phyloP scores from a whole-genome alignment of 352 stramenopile species.

The Phytopythium vexans region DNA sequence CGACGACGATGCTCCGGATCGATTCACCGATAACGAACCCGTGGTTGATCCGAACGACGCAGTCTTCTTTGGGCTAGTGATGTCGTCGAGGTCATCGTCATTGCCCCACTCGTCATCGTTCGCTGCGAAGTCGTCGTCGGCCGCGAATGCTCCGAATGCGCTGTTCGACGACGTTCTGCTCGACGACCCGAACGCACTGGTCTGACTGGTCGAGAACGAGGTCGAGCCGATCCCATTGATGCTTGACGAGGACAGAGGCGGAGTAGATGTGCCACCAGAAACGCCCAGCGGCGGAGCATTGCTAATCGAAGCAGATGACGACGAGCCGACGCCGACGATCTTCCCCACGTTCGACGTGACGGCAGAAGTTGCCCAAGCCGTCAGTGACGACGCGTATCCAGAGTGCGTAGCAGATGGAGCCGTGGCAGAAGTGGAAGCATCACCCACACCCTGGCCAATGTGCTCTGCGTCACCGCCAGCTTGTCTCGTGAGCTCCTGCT shows the following conservation, averaged over 20 bases:
- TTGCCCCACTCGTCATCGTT: slow-evolving; percentile 64
- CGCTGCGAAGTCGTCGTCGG: slow-evolving; percentile 35
- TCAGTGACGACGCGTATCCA: slow-evolving; percentile 67
- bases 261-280: slow-evolving; percentile 12
- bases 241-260: slow-evolving; percentile 22
- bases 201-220: slow-evolving; percentile 11
- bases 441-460: slow-evolving; percentile 6
- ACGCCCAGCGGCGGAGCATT: neutral
- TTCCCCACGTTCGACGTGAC: slow-evolving; percentile 69
- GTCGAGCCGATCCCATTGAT: slow-evolving; percentile 3
- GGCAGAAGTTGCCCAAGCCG: slow-evolving; percentile 70
- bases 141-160: slow-evolving; percentile 37
- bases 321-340: slow-evolving; percentile 42
- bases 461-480: slow-evolving; percentile 20
- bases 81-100: slow-evolving; percentile 50
- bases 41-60: slow-evolving; percentile 19
- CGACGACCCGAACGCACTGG: slow-evolving; percentile 10
- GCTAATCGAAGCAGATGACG: slow-evolving; percentile 12
- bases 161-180: slow-evolving; percentile 19
- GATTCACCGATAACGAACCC: slow-evolving; percentile 17
- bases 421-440: slow-evolving; percentile 6
- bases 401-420: slow-evolving; percentile 21
- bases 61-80: slow-evolving; percentile 38
- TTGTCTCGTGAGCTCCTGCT: slow-evolving; percentile 57
- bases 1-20: slow-evolving; percentile 16